Evolutionary conservation across 495 filamentous ascomycete species (phyloP).

Genomic region (Annulohypoxylon nitens): DNA sequence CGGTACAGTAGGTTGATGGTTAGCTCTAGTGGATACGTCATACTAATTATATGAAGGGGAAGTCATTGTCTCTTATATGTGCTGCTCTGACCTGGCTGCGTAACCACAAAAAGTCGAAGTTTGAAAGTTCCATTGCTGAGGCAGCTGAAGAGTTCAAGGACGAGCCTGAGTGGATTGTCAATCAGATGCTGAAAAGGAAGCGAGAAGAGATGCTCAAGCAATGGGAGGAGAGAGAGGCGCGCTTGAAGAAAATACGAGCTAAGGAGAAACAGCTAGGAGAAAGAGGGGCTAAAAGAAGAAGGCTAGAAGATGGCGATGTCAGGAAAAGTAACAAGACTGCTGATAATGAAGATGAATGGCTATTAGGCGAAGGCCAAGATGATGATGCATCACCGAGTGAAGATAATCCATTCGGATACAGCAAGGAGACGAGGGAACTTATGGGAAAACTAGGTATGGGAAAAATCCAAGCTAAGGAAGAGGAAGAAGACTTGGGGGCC

Average conservation of each 20-base stretch:
- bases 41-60: slow-evolving; percentile 71
- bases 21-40: background rate
- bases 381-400: slow-evolving; percentile 62
- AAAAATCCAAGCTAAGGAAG: slow-evolving; percentile 44
- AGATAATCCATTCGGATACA: slow-evolving; percentile 60
- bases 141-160: slow-evolving; percentile 66
- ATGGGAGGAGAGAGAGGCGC: slow-evolving; percentile 77
- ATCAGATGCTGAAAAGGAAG: slow-evolving; percentile 76
- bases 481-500: slow-evolving; percentile 65
- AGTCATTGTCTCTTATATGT: slow-evolving; percentile 96
- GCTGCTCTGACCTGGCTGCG: slow-evolving; percentile 93
- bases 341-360: slow-evolving; percentile 78
- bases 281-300: slow-evolving; percentile 53
- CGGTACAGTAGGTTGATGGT: slow-evolving; percentile 67
- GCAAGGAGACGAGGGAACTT: slow-evolving; percentile 72
- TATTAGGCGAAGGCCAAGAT: slow-evolving; percentile 85
- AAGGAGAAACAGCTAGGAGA: slow-evolving; percentile 75
- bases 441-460: slow-evolving; percentile 69
- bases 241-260: slow-evolving; percentile 74
- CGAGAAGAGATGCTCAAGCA: slow-evolving; percentile 73
- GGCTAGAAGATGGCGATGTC: slow-evolving; percentile 47
- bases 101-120: slow-evolving; percentile 77
- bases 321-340: slow-evolving; percentile 48
- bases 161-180: slow-evolving; percentile 91
- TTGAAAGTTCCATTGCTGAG: slow-evolving; percentile 63